phyloP scores from a whole-genome alignment of 805 yeast species.

The Geotrichum ghanense region DNA sequence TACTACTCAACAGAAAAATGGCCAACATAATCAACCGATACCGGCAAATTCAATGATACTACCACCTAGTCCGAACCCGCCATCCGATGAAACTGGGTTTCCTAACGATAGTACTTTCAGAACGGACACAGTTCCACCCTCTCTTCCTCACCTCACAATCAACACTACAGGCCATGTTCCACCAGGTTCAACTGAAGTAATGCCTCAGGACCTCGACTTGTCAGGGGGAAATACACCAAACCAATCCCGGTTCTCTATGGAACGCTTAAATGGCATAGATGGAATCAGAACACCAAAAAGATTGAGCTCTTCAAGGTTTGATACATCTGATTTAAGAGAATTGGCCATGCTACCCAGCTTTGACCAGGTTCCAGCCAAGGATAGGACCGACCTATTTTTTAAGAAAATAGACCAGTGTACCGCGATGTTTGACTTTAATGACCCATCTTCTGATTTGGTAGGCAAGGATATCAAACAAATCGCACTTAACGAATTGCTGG shows the following conservation, averaged over 20 bases:
- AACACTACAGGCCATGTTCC: slow-evolving; percentile 8
- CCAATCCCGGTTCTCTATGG: slow-evolving; percentile 42
- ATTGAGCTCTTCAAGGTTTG: slow-evolving; percentile 86
- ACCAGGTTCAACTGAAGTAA: slow-evolving; percentile 27
- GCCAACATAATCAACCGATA: too few relatives aligned
- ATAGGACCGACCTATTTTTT: slow-evolving; percentile 66
- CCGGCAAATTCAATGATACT: too few relatives aligned
- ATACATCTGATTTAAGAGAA: slow-evolving; percentile 55
- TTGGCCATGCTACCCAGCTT: slow-evolving; percentile 72
- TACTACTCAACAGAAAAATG: too few relatives aligned
- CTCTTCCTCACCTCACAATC: slow-evolving; percentile 1
- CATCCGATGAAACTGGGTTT: not conserved
- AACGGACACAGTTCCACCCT: not conserved
- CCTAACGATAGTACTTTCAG: not conserved
- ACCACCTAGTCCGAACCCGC: not conserved
- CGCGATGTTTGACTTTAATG: slow-evolving; percentile 85
- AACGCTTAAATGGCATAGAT: slow-evolving; percentile 58
- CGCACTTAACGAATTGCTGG: slow-evolving; percentile 81
- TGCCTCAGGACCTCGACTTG: slow-evolving; percentile 25
- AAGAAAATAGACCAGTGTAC: slow-evolving; percentile 92
- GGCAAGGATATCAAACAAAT: slow-evolving; percentile 87
- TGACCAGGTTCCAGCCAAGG: slow-evolving; percentile 78
- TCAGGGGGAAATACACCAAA: slow-evolving; percentile 14
- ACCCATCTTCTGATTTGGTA: slow-evolving; percentile 81
- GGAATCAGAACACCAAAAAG: slow-evolving; percentile 78